These are phyloP conservation scores for Remersonia thermophila DNA, from an alignment of 2,329 filamentous ascomycete species.

Conservation along the genomic window DNA sequence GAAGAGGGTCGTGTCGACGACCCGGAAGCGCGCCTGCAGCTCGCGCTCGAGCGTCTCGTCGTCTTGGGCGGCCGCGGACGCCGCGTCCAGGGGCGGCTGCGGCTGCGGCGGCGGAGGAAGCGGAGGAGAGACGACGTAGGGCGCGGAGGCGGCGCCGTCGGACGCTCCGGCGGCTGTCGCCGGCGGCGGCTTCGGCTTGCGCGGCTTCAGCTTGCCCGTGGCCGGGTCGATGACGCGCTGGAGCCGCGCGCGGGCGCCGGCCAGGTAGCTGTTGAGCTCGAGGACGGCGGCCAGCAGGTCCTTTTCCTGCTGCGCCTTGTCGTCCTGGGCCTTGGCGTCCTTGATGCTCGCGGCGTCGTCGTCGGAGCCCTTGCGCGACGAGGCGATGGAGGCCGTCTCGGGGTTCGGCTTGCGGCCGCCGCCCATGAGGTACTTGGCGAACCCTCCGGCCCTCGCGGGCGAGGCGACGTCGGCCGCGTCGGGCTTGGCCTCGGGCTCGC, in stretches of 20 bases:
- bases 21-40: slow-evolving; percentile 61
- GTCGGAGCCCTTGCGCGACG: slow-evolving; percentile 42
- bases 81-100: slow-evolving; percentile 23
- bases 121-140: slow-evolving; percentile 36
- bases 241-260: slow-evolving; percentile 61
- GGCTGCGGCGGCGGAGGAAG: too few relatives aligned
- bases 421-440: slow-evolving; percentile 42
- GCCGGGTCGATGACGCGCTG: slow-evolving; percentile 50
- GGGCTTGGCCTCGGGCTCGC: slow-evolving; percentile 21
- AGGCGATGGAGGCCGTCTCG: slow-evolving; percentile 48
- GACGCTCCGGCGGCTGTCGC: slow-evolving; percentile 21
- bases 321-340: slow-evolving; percentile 30
- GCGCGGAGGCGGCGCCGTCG: slow-evolving; percentile 40
- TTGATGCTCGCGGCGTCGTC: slow-evolving; percentile 45
- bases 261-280: slow-evolving; percentile 77
- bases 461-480: slow-evolving; percentile 19
- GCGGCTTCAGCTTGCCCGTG: slow-evolving; percentile 48
- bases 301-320: slow-evolving; percentile 58
- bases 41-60: slow-evolving; percentile 56
- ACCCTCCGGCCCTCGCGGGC: slow-evolving; percentile 31
- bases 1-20: slow-evolving; percentile 92
- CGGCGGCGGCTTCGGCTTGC: slow-evolving; percentile 29
- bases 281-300: slow-evolving; percentile 71
- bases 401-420: slow-evolving; percentile 34
- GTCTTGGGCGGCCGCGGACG: slow-evolving; percentile 26